Conservation (phyloP, 225 moss, liverwort and hornwort genomes). For the Pleurozium schreberi region DNA sequence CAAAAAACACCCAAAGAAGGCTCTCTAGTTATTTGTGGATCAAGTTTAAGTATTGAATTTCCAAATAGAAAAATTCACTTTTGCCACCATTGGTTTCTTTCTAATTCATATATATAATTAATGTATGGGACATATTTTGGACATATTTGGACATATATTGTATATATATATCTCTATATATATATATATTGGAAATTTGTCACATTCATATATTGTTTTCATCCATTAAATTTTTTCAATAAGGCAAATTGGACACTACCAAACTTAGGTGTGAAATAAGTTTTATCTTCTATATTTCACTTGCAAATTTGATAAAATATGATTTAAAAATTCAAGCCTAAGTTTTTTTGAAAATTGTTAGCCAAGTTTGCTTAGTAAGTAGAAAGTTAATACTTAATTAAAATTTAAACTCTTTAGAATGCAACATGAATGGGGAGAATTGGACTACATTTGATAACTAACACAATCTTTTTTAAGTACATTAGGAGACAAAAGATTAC, state of each 20-base stretch:
- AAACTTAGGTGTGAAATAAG: neutral
- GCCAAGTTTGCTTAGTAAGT: too few relatives aligned
- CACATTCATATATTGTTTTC: neutral
- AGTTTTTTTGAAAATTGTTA: too few relatives aligned
- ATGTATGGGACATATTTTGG: neutral
- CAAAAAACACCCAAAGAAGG: rapidly evolving
- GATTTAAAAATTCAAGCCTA: too few relatives aligned
- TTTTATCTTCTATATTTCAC: neutral
- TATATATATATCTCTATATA: too few relatives aligned
- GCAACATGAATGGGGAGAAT: rapidly evolving
- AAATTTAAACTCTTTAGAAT: neutral
- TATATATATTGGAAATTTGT: too few relatives aligned
- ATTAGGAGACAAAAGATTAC: neutral
- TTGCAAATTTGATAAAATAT: too few relatives aligned
- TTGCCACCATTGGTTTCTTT: too few relatives aligned
- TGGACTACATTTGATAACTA: neutral
- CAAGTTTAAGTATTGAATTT: too few relatives aligned
- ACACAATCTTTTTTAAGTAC: rapidly evolving
- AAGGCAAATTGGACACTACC: neutral
- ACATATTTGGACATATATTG: too few relatives aligned
- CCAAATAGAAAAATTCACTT: neutral
- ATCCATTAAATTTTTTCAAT: neutral
- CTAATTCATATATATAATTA: neutral
- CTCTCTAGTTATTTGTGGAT: neutral
- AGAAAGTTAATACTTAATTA: neutral